Conservation (phyloP, 768 basidiomycete species). For the Boletus coccyginus region DNA sequence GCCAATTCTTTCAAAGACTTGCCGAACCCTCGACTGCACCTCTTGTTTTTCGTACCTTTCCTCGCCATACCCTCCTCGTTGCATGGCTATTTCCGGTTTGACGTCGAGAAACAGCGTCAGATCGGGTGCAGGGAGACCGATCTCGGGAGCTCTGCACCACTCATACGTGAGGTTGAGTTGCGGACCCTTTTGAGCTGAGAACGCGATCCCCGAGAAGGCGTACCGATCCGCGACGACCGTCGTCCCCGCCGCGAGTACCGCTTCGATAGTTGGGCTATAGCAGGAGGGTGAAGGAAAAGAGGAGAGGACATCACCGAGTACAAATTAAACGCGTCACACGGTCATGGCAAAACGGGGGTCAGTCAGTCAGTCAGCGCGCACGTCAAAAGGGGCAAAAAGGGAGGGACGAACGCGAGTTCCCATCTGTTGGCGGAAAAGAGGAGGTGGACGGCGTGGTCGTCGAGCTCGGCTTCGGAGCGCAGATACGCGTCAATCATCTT, state of each 20-base stretch:
- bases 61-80: constrained; percentile 77
- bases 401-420: constrained; percentile 75
- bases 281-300: neutral
- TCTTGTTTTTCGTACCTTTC: constrained; percentile 86
- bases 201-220: constrained; percentile 94
- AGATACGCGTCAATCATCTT: constrained; percentile 93
- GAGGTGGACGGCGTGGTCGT: constrained; percentile 89
- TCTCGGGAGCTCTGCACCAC: constrained; percentile 87
- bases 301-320: neutral
- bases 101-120: constrained; percentile 86
- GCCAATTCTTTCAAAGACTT: constrained; percentile 56
- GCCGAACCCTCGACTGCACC: constrained; percentile 64
- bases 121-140: constrained; percentile 87
- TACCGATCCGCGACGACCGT: constrained; percentile 90
- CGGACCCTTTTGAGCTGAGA: constrained; percentile 59
- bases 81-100: constrained; percentile 60
- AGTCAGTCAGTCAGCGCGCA: neutral
- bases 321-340: neutral
- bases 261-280: constrained; percentile 57
- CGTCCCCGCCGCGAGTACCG: constrained; percentile 58
- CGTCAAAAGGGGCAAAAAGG: too few relatives aligned
- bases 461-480: constrained; percentile 77
- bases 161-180: constrained; percentile 54
- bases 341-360: too few relatives aligned
- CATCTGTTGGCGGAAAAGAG: constrained; percentile 97